Evolutionary conservation across 768 basidiomycete genomes (phyloP).

Genomic region (Trametes maxima): DNA sequence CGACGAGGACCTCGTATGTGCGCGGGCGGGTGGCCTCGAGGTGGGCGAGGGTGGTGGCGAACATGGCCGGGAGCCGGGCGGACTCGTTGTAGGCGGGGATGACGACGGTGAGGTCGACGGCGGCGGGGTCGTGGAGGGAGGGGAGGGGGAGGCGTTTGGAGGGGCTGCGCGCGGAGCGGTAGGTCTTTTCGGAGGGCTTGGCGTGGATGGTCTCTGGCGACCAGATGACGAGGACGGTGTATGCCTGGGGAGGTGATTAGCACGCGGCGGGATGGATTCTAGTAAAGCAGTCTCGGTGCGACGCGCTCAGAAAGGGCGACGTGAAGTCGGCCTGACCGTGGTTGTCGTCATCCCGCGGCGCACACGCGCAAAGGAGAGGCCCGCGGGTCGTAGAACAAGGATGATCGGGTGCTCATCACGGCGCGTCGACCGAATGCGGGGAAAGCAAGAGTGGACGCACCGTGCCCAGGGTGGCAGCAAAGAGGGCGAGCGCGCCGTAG

Average conservation of each 20-base stretch:
- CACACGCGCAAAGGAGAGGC: constrained; percentile 41
- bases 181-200: constrained; percentile 67
- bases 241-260: constrained; percentile 51
- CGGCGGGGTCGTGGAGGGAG: constrained; percentile 53
- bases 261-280: neutral
- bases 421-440: neutral
- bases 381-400: constrained; percentile 91
- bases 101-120: constrained; percentile 76
- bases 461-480: constrained; percentile 25
- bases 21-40: constrained; percentile 48
- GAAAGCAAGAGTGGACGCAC: constrained; percentile 23
- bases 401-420: constrained; percentile 75
- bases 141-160: constrained; percentile 58
- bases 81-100: constrained; percentile 94
- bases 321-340: constrained; percentile 46
- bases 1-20: constrained; percentile 79
- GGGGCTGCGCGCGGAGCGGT: constrained; percentile 58
- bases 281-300: constrained; percentile 12
- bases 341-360: constrained; percentile 70
- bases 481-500: constrained; percentile 23
- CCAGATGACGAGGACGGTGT: constrained; percentile 69
- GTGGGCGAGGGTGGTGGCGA: constrained; percentile 71
- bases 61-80: constrained; percentile 82
- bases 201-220: constrained; percentile 71
- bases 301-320: constrained; percentile 43